Evolutionary conservation across 2,329 filamentous ascomycete genomes (phyloP).

Genomic region (Neonectria magnoliae): DNA sequence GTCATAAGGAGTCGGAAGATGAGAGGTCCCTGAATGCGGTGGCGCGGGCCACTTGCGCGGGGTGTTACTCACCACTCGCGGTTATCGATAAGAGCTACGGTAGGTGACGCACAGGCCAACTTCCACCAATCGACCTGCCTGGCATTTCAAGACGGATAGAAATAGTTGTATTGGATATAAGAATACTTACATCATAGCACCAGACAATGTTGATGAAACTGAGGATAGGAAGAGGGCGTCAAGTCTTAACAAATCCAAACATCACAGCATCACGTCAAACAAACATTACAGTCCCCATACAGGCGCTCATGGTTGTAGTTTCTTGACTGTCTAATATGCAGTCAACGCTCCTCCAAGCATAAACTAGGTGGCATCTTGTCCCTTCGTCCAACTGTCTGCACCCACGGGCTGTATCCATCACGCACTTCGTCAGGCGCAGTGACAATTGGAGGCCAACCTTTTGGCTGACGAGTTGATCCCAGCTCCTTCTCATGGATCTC

Average conservation of each 20-base stretch:
- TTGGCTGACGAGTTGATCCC: not conserved
- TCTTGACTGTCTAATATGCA: not conserved
- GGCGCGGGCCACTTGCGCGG: constrained; percentile 27
- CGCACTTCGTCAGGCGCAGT: not conserved
- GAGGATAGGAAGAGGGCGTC: not conserved
- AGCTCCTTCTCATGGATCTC: not conserved
- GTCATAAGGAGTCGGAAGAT: constrained; percentile 36
- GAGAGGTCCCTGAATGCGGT: constrained; percentile 3
- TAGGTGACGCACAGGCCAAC: not conserved
- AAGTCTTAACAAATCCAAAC: not conserved
- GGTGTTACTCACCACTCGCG: constrained; percentile 35
- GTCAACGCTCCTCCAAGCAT: not conserved
- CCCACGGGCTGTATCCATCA: not conserved
- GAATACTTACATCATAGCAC: not conserved
- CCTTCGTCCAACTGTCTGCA: not conserved
- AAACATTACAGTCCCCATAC: not conserved
- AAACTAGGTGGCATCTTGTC: not conserved
- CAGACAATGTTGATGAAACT: constrained; percentile 9
- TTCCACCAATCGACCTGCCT: no score
- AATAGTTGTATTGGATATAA: constrained; percentile 10
- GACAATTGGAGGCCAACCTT: not conserved
- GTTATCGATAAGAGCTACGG: constrained; percentile 24
- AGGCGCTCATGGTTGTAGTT: not conserved
- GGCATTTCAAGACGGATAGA: not conserved
- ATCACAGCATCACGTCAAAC: not conserved